Base-by-base conservation (phyloP, 108 stramenopile genomes). In the Nitzschia sp. region DNA sequence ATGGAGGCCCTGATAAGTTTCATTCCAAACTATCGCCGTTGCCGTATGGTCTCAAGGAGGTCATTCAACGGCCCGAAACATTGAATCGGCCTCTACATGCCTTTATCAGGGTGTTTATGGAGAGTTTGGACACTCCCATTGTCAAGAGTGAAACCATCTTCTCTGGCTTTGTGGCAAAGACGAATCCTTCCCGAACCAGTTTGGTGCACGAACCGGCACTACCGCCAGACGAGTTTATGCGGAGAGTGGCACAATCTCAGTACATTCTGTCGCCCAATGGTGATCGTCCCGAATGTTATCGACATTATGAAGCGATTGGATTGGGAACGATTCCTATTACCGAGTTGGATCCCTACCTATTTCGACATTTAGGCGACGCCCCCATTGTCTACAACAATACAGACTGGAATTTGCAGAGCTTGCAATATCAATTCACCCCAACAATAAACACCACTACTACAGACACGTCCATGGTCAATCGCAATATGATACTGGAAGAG, bases 301-400 rank as follows among this genome's bases (percentile, higher is more conserved):
- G 76, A 11, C 70, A 78, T 68, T 78, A 78, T 30, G 76, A 78
- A 51, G 70, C 76, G 15, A 42, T 78, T 19, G 76, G 76, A 28
- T 47, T 78, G 33, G 76, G 76, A 15, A 38, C 71, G 15, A 47
- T 66, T 26, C 76, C 76, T 5, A 78, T 78, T 23, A 78, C 76
- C 5, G 47, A 78, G 32, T 55, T 78, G 13, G 71, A 78, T 49
- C 71, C 71, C 1, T 29, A 47, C 21, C 47, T 66, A 2, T 72
- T 26, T 34, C 1, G 36, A 3, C 76, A 78, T 59, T 59, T 78
- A 1, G 24, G 46, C 2, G 30, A 27, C 26, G 45, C 24, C 24
- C 58, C 58, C 30, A 28, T 59, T 26, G 26, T 59, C 4, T 59
- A 31, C 30, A 28, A 18, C 24, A 59, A 8, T 9, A 31, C 58